Evolutionary conservation across 345 rosid species (phyloP), one percentile per base, ranked within the genome.

Genomic region (Dovyalis caffra): DNA sequence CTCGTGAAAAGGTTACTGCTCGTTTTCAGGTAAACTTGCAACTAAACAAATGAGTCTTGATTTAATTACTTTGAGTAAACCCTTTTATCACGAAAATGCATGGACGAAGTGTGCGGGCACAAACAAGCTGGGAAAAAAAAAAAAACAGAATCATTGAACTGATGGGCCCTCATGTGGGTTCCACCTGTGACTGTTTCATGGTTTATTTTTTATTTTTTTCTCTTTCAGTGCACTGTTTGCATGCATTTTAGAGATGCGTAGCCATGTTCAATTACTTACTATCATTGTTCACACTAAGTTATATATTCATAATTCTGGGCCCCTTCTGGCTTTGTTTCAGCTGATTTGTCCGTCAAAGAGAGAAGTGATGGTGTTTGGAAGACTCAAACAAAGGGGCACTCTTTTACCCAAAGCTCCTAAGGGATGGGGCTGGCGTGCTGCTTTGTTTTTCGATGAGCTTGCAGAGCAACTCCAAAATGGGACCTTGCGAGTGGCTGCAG

Each of bases 391-490:
- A 68, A 82, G 88, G 45, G 97, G 98, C 21, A 92, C 94, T 20
- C 95, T 95, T 71, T 76, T 95, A 74, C 98, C 99, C 1, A 95
- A 92, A 82, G 97, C 99, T 77, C 99, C 99, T 7, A 92, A 95
- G 80, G 99, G 99, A 23, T 92, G 99, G 97, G 97, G 99, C 69
- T 95, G 99, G 99, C 90, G 97, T 29, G 86, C 94, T 0, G 98
- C 99, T 68, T 65, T 95, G 70, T 81, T 90, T 67, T 91, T 95
- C 31, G 96, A 95, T 20, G 99, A 95, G 85, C 96, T 95, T 28
- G 83, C 94, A 1, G 99, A 95, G 74, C 92, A 90, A 73, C 92
- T 91, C 65, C 97, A 92, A 80, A 90, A 88, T 34, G 97, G 98
- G 64, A 83, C 89, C 77, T 81, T 95, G 64, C 85, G 98, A 80